These are phyloP conservation scores for Podaxis carcinomalis DNA, from an alignment of 768 basidiomycete genomes.

Conservation along the genomic window DNA sequence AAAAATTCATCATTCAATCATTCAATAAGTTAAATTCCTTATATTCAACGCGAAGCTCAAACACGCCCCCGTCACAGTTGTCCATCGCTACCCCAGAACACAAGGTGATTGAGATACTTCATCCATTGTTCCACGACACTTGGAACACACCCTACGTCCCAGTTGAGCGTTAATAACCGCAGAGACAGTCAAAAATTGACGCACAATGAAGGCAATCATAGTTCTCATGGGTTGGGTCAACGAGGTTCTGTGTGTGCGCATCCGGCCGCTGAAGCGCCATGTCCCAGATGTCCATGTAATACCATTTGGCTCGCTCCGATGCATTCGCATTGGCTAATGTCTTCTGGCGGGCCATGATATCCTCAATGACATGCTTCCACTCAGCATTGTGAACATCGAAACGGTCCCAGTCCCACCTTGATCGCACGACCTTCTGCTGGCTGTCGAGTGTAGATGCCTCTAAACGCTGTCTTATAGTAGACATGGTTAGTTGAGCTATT, in stretches of 20 bases:
- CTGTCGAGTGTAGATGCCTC: not conserved
- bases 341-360: not conserved
- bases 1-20: too few relatives aligned
- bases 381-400: slow-evolving; percentile 14
- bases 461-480: not conserved
- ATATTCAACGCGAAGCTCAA: not conserved
- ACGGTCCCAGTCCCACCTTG: slow-evolving; percentile 18
- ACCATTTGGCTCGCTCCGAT: slow-evolving; percentile 10
- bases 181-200: not conserved
- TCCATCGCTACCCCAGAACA: not conserved
- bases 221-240: not conserved
- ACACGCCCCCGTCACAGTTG: not conserved
- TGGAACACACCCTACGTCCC: slow-evolving; percentile 5
- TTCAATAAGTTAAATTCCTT: too few relatives aligned
- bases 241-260: slow-evolving; percentile 14
- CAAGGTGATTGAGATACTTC: slow-evolving; percentile 2
- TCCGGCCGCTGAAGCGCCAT: slow-evolving; percentile 17
- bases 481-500: not conserved
- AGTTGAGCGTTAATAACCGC: not conserved
- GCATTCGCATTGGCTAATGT: not conserved
- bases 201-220: slow-evolving; percentile 18
- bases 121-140: slow-evolving; percentile 8
- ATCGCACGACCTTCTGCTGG: slow-evolving; percentile 8
- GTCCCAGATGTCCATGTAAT: slow-evolving; percentile 16
- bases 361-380: slow-evolving; percentile 11